phyloP scores from a whole-genome alignment of 2,329 filamentous ascomycete species.

The Penicillium sp. region DNA sequence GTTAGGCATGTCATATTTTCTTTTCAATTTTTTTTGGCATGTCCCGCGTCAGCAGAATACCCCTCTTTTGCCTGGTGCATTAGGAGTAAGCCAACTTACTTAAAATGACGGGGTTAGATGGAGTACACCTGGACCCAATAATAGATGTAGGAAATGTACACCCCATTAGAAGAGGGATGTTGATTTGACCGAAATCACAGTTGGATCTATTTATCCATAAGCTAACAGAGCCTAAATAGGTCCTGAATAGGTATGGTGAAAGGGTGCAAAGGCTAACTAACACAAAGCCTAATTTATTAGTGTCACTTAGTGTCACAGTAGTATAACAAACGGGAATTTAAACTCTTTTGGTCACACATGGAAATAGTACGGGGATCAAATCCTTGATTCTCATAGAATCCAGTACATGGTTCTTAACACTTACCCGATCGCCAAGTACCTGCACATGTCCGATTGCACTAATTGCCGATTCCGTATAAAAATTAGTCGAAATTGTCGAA shows the following conservation, averaged over 20 bases:
- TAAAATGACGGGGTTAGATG: background rate
- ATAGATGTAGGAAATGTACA: background rate
- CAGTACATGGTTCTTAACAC: slow-evolving; percentile 1
- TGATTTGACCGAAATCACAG: background rate
- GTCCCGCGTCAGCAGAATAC: background rate
- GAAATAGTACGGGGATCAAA: slow-evolving; percentile 1
- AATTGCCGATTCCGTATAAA: slow-evolving; percentile 17
- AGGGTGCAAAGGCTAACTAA: background rate
- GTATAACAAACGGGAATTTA: background rate
- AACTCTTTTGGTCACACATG: background rate
- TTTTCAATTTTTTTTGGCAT: background rate
- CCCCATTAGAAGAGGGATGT: background rate
- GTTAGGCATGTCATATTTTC: too few relatives aligned
- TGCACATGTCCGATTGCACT: slow-evolving; percentile 17
- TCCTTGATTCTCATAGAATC: slow-evolving; percentile 8
- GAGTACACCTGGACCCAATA: background rate
- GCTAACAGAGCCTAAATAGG: too few relatives aligned
- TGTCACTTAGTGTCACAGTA: too few relatives aligned
- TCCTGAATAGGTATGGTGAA: background rate
- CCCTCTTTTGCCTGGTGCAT: background rate
- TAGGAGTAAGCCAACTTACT: background rate
- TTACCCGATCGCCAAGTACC: slow-evolving; percentile 16
- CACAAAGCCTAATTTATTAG: background rate
- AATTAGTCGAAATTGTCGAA: slow-evolving; percentile 4
- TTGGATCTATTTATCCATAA: background rate